These are phyloP conservation scores for Bryum argenteum DNA, from an alignment of 225 moss, liverwort and hornwort species.

Conservation along the genomic window DNA sequence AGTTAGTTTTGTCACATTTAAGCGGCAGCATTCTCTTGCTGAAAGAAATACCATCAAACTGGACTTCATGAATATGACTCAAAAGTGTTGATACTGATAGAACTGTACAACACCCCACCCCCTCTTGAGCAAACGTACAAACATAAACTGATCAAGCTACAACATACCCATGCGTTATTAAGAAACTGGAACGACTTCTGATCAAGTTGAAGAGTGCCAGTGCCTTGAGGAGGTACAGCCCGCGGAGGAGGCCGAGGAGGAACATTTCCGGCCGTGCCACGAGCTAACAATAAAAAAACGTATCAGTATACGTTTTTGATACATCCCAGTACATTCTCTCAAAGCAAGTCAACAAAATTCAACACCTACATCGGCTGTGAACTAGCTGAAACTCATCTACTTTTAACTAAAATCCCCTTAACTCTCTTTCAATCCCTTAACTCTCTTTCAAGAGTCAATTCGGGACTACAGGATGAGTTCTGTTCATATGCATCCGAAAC, in stretches of 20 bases:
- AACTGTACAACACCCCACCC: not conserved
- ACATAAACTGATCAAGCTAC: not conserved
- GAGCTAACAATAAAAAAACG: constrained; percentile 39
- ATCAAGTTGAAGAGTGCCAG: constrained; percentile 66
- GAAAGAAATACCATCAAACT: not conserved
- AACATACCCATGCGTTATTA: constrained; percentile 89
- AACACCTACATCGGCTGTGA: constrained; percentile 1
- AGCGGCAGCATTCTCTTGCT: constrained; percentile 8
- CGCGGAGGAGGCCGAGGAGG: constrained; percentile 48
- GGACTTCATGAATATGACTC: not conserved
- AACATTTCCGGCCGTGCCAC: constrained; percentile 49
- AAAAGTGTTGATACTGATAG: too few species aligned
- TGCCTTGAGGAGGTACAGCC: constrained; percentile 45
- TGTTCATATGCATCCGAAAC: too few species aligned
- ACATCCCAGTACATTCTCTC: constrained; percentile 11
- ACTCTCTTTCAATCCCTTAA: too few species aligned
- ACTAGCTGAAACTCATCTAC: too few species aligned
- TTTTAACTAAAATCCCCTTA: too few species aligned
- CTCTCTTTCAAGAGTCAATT: too few species aligned
- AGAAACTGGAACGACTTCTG: constrained; percentile 85
- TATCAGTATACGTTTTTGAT: constrained; percentile 1
- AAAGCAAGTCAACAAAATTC: constrained; percentile 16
- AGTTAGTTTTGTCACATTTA: constrained; percentile 20
- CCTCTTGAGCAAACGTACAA: not conserved
- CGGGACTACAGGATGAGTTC: too few species aligned